Percentiles rank a stretch among this genome's conserved stretches.
phyloP scores from a whole-genome alignment of 2,329 filamentous ascomycete species.

The Neoarthrinium moseri region DNA sequence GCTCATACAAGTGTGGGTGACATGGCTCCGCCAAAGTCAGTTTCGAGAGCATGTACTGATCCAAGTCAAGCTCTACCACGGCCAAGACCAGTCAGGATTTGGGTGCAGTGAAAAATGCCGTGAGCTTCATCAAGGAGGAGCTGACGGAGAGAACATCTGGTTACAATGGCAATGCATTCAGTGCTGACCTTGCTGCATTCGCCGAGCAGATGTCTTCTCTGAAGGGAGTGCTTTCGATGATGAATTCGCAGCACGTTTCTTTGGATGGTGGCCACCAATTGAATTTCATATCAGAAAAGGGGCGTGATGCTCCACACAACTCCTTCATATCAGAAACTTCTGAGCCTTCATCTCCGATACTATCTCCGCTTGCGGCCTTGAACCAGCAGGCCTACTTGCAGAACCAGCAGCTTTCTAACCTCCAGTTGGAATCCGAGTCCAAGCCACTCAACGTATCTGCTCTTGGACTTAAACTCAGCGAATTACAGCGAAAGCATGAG shows the following conservation, averaged over 20 bases:
- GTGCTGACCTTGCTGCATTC: not conserved
- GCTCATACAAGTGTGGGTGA: constrained; percentile 1
- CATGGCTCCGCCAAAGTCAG: not conserved
- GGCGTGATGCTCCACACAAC: too few relatives aligned
- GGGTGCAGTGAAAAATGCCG: not conserved
- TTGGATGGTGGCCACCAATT: too few relatives aligned
- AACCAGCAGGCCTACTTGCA: not conserved
- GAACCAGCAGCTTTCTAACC: not conserved
- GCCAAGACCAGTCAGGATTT: constrained; percentile 1
- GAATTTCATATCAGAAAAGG: too few relatives aligned
- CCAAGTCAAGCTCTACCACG: not conserved
- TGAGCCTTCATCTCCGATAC: not conserved
- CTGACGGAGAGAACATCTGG: not conserved
- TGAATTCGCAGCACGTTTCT: too few relatives aligned
- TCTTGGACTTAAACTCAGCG: not conserved
- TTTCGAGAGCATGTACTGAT: not conserved
- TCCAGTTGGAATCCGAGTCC: not conserved
- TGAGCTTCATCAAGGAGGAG: not conserved
- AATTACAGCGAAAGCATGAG: constrained; percentile 1
- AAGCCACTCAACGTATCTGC: not conserved
- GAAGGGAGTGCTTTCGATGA: not conserved
- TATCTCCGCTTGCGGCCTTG: not conserved
- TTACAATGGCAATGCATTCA: not conserved
- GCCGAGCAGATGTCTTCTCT: not conserved
- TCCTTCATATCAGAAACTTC: not conserved